Evolutionary conservation across 2,329 filamentous ascomycete genomes (phyloP), one percentile per base, ranked within the genome.

Genomic region (Simplicillium aogashimaense): DNA sequence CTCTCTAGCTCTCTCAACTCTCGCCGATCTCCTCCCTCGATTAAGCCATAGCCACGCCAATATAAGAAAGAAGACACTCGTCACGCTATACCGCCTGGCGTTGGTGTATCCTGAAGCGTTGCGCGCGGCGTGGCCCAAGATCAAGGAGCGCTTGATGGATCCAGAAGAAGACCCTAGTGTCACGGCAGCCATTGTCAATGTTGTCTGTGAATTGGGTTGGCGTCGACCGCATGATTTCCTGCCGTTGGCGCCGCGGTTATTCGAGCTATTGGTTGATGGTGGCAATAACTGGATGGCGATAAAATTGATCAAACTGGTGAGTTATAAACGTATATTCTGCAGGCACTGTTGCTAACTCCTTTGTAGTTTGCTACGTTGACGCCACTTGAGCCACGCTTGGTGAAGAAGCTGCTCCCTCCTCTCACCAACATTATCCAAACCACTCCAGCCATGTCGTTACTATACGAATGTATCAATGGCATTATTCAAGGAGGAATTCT

Each of bases 231-330:
- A 90, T 50, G 92, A 98, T 60, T 97, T 97, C 52, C 69, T 98
- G 25, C 86, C 92, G 12, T 70, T 98, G 25, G 92, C 92, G 1
- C 92, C 92, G 8, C 75, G 92, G 43, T 64, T 98, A 18, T 98
- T 97, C 53, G 89, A 95, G 56, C 72, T 98, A 14, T 68, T 98
- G 18, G 89, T 95, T 11, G 84, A 94, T 45, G 83, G 88, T 41
- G 84, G 84, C 30, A 97, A 98, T 62, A 98, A 98, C 61, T 98
- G 92, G 92, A 97, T 98, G 90, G 89, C 89, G 43, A 98, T 98
- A 58, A 98, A 98, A 60, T 78, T 98, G 46, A 97, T 98, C 59
- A 98, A 98, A 64, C 74, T 98, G 47, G 86, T 90, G 60, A 50
- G 76, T 65, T 29, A 41, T 28, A 25, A 9, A 25, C 10, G 16